These are phyloP conservation scores for Begonia fuchsioides DNA, from an alignment of 306 rosid genomes.

Conservation along the genomic window DNA sequence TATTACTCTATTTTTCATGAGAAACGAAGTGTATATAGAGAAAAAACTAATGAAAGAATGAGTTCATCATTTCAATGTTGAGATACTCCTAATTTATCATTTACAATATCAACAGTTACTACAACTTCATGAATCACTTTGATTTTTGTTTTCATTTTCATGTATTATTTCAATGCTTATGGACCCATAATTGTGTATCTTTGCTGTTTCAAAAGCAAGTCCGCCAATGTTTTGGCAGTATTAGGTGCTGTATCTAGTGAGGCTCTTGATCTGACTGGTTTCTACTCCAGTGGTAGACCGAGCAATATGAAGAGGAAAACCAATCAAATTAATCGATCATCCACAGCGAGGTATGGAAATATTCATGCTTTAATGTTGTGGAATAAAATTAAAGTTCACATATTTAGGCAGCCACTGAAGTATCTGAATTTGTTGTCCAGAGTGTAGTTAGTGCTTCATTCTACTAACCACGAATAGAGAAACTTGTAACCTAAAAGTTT, in stretches of 20 bases:
- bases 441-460: neutral
- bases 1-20: too few relatives aligned
- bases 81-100: too few relatives aligned
- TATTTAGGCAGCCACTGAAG: too few relatives aligned
- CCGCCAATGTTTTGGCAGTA: conserved; percentile 91
- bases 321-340: conserved; percentile 49
- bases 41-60: too few relatives aligned
- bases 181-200: conserved; percentile 21
- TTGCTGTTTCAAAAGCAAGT: conserved; percentile 55
- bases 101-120: too few relatives aligned
- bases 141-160: neutral
- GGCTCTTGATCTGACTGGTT: conserved; percentile 81
- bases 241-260: conserved; percentile 85
- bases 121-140: neutral
- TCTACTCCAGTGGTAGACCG: conserved; percentile 85
- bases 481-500: neutral
- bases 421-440: neutral
- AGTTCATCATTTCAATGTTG: too few relatives aligned
- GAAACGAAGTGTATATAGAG: neutral
- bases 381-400: neutral
- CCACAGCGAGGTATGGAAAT: conserved; percentile 43
- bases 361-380: neutral
- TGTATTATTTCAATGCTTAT: neutral
- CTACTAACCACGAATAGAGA: neutral
- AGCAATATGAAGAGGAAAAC: conserved; percentile 35